Evolutionary conservation across 176 grass and related monocot species (phyloP).

Genomic region (Zoysia pacifica): DNA sequence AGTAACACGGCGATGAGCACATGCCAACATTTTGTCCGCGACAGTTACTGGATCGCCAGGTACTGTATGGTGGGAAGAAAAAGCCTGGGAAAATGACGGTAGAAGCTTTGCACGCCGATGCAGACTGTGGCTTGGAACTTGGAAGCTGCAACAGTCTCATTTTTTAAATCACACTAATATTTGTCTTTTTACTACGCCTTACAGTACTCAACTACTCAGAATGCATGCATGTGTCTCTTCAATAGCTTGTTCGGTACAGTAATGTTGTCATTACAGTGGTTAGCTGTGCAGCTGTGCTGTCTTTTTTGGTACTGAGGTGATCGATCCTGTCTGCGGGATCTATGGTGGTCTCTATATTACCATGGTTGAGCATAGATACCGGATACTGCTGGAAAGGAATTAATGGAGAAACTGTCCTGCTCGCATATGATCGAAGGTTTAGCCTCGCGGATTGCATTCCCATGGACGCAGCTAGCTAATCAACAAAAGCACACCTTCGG

Average conservation of each 20-base stretch:
- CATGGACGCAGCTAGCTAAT: background rate
- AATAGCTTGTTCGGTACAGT: too few relatives aligned
- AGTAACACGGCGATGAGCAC: background rate
- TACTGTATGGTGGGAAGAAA: background rate
- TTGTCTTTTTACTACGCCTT: background rate
- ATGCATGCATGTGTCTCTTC: too few relatives aligned
- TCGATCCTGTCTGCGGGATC: too few relatives aligned
- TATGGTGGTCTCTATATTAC: too few relatives aligned
- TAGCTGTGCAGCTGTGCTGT: too few relatives aligned
- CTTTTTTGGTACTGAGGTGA: too few relatives aligned
- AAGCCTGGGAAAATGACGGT: conserved; percentile 14
- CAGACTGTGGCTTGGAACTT: conserved; percentile 14
- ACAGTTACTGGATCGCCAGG: background rate
- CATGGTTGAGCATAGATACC: too few relatives aligned
- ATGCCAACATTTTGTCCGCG: background rate
- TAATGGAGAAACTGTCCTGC: background rate
- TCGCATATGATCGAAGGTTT: background rate
- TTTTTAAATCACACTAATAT: background rate
- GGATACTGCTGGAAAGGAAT: too few relatives aligned
- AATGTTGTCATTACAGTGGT: too few relatives aligned
- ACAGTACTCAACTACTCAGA: too few relatives aligned
- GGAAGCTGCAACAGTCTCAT: background rate
- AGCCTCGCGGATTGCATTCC: background rate
- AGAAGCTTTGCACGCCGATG: conserved; percentile 4
- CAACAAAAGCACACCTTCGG: too few relatives aligned